phyloP scores from a whole-genome alignment of 148 eudicot genomes.

The Amaranthus hypochondriacus region DNA sequence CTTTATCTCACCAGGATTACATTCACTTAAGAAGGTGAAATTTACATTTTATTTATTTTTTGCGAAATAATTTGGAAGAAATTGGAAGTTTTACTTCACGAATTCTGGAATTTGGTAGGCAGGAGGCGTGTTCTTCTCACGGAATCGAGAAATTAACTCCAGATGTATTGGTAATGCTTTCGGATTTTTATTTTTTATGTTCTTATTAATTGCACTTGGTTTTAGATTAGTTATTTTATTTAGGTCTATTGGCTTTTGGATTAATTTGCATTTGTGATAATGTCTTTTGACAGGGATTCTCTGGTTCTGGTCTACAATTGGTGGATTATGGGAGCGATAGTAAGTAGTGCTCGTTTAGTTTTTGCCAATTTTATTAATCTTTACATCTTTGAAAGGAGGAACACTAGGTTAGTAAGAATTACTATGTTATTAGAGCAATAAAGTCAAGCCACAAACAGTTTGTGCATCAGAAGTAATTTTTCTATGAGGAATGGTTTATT shows the following conservation, averaged over 20 bases:
- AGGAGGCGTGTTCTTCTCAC: constrained; percentile 45
- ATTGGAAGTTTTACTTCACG: not conserved
- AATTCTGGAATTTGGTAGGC: constrained; percentile 37
- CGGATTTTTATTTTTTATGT: too few species aligned
- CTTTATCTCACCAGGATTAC: constrained; percentile 78
- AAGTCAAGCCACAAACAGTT: too few species aligned
- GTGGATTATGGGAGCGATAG: constrained; percentile 70
- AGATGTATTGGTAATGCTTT: constrained; percentile 48
- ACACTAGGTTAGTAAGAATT: too few species aligned
- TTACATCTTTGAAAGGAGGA: too few species aligned
- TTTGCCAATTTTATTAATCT: not conserved
- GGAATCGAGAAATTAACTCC: constrained; percentile 41
- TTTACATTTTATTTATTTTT: not conserved
- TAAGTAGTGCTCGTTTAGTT: constrained; percentile 32
- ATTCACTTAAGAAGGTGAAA: constrained; percentile 49
- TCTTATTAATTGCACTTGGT: not conserved
- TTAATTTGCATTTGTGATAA: not conserved
- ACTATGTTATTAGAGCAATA: too few species aligned
- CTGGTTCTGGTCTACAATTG: constrained; percentile 37
- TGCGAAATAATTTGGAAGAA: not conserved
- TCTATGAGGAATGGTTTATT: too few species aligned
- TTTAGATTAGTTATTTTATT: not conserved
- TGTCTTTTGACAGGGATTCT: constrained; percentile 36
- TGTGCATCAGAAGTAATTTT: too few species aligned
- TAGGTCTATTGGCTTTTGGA: not conserved